phyloP scores from a whole-genome alignment of 768 basidiomycete species.

The Xerocomus spinulosus region DNA sequence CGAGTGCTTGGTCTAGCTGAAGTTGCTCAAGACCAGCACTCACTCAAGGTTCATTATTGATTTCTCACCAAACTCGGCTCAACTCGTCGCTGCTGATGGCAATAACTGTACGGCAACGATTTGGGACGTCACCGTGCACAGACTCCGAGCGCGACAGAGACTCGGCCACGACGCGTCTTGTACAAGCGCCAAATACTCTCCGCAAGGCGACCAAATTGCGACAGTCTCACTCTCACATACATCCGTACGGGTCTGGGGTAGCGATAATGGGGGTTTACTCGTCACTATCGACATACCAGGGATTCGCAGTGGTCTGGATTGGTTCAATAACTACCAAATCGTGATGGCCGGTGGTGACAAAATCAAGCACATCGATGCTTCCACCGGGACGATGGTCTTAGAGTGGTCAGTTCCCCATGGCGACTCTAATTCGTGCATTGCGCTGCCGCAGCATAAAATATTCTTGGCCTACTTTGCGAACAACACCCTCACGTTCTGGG shows the following conservation, averaged over 20 bases:
- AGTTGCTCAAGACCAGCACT: slow-evolving; percentile 32
- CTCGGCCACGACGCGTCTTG: not conserved
- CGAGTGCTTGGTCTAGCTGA: slow-evolving; percentile 25
- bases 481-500: not conserved
- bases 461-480: not conserved
- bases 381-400: not conserved
- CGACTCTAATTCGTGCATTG: not conserved
- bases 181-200: not conserved
- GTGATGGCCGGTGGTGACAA: not conserved
- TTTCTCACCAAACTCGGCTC: no score
- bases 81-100: no score
- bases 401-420: not conserved
- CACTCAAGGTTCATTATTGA: slow-evolving; percentile 26
- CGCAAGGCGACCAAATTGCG: no score
- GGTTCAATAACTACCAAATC: not conserved
- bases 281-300: not conserved
- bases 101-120: no score
- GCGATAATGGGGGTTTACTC: not conserved
- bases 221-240: not conserved
- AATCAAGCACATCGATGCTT: not conserved
- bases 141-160: no score
- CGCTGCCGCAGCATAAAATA: not conserved
- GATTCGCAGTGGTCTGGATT: not conserved
- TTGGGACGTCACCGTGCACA: no score
- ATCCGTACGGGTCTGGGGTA: not conserved